Conservation (phyloP, 2,329 filamentous ascomycete species). For the Dendrostoma leiphaemia region DNA sequence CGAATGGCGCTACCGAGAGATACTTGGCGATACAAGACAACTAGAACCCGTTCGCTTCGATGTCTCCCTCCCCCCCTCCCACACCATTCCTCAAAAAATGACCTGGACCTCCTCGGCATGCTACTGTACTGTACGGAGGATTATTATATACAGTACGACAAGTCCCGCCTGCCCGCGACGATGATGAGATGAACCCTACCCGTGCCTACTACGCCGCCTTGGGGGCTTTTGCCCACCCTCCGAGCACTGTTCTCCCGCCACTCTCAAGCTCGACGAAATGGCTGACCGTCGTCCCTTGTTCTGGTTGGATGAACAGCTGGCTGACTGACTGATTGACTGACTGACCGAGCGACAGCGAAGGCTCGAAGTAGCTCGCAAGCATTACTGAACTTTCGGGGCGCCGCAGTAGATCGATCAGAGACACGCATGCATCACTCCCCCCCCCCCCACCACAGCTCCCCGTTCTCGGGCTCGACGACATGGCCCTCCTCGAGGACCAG, state of each 20-base stretch:
- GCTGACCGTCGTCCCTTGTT: too few species aligned
- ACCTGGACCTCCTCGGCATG: background rate
- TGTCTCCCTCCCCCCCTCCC: background rate
- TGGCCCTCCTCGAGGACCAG: background rate
- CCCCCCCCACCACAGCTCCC: too few species aligned
- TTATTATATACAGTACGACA: too few species aligned
- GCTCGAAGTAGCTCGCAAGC: background rate
- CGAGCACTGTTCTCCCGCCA: background rate
- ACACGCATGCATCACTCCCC: too few species aligned
- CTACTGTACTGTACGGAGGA: too few species aligned
- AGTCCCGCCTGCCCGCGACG: too few species aligned
- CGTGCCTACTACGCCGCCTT: too few species aligned
- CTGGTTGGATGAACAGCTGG: too few species aligned
- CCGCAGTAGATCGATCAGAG: conserved; percentile 8
- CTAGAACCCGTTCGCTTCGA: background rate
- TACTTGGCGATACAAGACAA: background rate
- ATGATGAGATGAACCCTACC: too few species aligned
- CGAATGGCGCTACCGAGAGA: background rate
- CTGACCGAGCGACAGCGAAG: background rate
- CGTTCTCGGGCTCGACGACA: too few species aligned
- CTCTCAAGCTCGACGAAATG: background rate
- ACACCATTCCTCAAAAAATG: background rate
- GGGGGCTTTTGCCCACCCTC: background rate
- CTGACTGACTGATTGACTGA: too few species aligned
- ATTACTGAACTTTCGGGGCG: too few species aligned